Evolutionary conservation across 2,329 filamentous ascomycete species (phyloP).

Genomic region (Aspergillus pseudotamarii): DNA sequence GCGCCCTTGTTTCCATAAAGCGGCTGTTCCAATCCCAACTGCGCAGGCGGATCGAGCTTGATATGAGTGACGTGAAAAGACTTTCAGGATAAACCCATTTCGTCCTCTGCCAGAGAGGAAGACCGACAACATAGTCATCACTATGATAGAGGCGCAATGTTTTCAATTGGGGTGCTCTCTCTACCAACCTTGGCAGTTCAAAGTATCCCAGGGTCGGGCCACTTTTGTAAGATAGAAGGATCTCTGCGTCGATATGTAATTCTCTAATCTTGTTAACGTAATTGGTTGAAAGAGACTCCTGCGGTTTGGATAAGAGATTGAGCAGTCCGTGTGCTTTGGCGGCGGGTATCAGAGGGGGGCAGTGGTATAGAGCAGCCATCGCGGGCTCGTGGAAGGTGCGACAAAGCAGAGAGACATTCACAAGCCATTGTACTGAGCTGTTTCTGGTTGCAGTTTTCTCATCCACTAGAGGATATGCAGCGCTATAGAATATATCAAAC

Average conservation of each 20-base stretch:
- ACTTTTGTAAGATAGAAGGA: slow-evolving; percentile 56
- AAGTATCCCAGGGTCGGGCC: slow-evolving; percentile 58
- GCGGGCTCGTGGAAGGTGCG: slow-evolving; percentile 71
- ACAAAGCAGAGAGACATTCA: slow-evolving; percentile 65
- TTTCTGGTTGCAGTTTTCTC: slow-evolving; percentile 27
- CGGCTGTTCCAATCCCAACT: slow-evolving; percentile 61
- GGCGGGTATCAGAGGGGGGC: slow-evolving; percentile 64
- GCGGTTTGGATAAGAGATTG: slow-evolving; percentile 59
- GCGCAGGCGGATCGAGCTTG: slow-evolving; percentile 49
- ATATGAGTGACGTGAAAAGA: slow-evolving; percentile 66
- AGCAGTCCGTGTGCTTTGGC: slow-evolving; percentile 53
- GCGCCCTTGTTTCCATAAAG: slow-evolving; percentile 41
- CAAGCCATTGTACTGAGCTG: slow-evolving; percentile 58
- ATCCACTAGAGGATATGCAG: slow-evolving; percentile 60
- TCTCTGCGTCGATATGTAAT: slow-evolving; percentile 69
- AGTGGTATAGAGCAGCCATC: slow-evolving; percentile 70
- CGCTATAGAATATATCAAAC: slow-evolving; percentile 69
- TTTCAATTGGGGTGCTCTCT: slow-evolving; percentile 66
- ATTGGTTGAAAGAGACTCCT: slow-evolving; percentile 56
- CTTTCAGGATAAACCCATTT: slow-evolving; percentile 71
- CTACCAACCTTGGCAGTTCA: slow-evolving; percentile 62
- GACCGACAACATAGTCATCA: slow-evolving; percentile 55
- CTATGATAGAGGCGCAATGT: slow-evolving; percentile 73
- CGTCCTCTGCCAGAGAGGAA: slow-evolving; percentile 33
- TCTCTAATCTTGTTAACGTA: slow-evolving; percentile 73